Base-by-base conservation (phyloP, 805 yeast species). In the Lachancea kluyveri region DNA sequence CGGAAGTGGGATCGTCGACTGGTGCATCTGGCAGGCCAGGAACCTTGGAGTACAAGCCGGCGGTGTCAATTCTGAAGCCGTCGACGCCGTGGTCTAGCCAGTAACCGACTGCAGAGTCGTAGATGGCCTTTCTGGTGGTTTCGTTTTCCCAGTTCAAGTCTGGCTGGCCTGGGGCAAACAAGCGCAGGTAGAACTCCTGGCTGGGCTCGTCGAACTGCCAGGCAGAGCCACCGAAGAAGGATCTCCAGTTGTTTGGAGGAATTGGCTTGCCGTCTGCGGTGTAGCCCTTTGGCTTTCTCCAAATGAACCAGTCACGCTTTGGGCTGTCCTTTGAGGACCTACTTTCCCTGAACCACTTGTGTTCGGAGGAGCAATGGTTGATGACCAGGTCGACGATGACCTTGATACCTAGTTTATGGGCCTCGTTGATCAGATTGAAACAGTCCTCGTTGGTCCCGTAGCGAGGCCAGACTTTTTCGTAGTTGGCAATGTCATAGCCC, bases 401-500 rank as follows among this genome's bases (percentile, higher is more conserved):
- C 41, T 61, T 70, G 67, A 74, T 63, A 22, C 68, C 77, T 20
- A 74, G 55, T 22, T 59, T 46, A 45, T 74, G 77, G 26, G 60
- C 42, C 38, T 62, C 73, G n/a, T 54, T 50, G 37, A 74, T 66
- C 49, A 74, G 62, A 17, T 46, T 41, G 41, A 69, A 70, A 64
- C 70, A 66, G 45, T 71, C 76, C 37, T 67, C 67, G 52, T 71
- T 48, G 10, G 75, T 64, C 23, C 81, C 81, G 48, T 70, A 74
- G 37, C 60, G 59, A 10, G 70, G 67, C 50, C 72, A 65, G 23
- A 74, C 64, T 15, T 23, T 63, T 49, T 70, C 65, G 54, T 74
- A 74, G 52, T 74, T 67, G 12, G 70, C 54, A 45, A 74, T 70
- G 43, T 74, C 79, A 47, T 73, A 74, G 4, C 80, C 80, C 79